Percentiles rank a stretch among this genome's conserved stretches.
Evolutionary conservation across 2,329 filamentous ascomycete genomes (phyloP).

Genomic region (Sphaerostilbella broomeana): DNA sequence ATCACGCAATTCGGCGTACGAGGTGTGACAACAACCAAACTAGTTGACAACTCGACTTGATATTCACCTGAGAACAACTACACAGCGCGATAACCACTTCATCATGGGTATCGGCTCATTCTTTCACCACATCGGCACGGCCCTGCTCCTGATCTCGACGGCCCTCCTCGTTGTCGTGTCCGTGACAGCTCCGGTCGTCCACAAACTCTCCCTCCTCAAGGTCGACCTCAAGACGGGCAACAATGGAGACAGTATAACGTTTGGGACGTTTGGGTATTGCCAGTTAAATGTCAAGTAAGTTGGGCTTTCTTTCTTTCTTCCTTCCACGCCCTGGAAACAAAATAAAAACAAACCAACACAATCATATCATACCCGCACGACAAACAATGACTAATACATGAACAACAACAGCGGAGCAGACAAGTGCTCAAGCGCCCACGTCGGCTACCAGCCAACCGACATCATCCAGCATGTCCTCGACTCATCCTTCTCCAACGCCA

Average conservation of each 20-base stretch:
- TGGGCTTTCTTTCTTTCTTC: no score
- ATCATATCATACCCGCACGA: no score
- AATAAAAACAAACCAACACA: not conserved
- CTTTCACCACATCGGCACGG: slow-evolving; percentile 52
- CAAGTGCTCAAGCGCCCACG: slow-evolving; percentile 38
- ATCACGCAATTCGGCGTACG: no score
- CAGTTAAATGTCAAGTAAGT: slow-evolving; percentile 24
- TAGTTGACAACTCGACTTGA: no score
- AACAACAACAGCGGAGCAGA: slow-evolving; percentile 29
- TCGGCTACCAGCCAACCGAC: slow-evolving; percentile 51
- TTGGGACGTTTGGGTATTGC: slow-evolving; percentile 58
- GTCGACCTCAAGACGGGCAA: slow-evolving; percentile 38
- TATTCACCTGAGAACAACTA: no score
- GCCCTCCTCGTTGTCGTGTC: slow-evolving; percentile 52
- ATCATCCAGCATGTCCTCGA: slow-evolving; percentile 35
- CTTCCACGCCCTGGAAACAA: not conserved
- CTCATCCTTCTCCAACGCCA: slow-evolving; percentile 35
- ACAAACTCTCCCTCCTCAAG: slow-evolving; percentile 46
- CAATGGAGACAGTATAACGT: slow-evolving; percentile 35
- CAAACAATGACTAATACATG: no score
- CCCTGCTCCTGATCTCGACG: slow-evolving; percentile 48
- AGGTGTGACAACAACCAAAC: no score
- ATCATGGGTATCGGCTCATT: slow-evolving; percentile 43
- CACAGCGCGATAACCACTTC: no score
- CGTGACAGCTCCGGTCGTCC: slow-evolving; percentile 53